Conservation (phyloP, 2,329 filamentous ascomycete species). For the Acrocalymma vagum region DNA sequence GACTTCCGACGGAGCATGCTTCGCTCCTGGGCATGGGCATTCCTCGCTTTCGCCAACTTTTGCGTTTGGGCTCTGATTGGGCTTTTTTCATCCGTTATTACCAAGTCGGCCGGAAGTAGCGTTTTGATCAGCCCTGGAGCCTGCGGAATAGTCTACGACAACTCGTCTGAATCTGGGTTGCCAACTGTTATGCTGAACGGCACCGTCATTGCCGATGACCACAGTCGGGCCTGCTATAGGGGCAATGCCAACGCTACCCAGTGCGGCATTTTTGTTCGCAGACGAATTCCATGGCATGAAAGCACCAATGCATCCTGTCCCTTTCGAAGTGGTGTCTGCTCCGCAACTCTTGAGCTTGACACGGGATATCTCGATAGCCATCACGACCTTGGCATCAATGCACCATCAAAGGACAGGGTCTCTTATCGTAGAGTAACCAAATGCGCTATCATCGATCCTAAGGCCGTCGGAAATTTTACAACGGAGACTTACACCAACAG, state of each 20-base stretch:
- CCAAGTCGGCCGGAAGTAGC: no score
- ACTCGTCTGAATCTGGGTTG: no score
- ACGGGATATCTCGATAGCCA: conserved; percentile 14
- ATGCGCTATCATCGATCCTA: no score
- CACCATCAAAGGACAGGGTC: conserved; percentile 7
- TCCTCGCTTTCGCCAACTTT: conserved; percentile 24
- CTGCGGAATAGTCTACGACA: no score
- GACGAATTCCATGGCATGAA: background rate
- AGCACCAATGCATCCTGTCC: conserved; percentile 15
- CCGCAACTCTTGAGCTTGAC: background rate
- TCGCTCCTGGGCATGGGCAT: background rate
- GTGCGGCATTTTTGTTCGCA: conserved; percentile 1
- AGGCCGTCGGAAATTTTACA: no score
- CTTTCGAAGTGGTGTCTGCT: conserved; percentile 4
- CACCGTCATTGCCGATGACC: no score
- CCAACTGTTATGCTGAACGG: no score
- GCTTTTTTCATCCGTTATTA: background rate
- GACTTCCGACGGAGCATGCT: no score
- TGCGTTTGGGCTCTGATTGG: conserved; percentile 36
- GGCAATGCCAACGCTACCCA: conserved; percentile 1
- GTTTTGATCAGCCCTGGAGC: no score
- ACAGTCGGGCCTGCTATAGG: no score
- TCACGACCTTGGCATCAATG: conserved; percentile 14
- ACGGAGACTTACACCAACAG: no score
- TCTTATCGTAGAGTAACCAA: conserved; percentile 6